phyloP scores from a whole-genome alignment of 768 basidiomycete genomes.

The Melanogaster broomeanus region DNA sequence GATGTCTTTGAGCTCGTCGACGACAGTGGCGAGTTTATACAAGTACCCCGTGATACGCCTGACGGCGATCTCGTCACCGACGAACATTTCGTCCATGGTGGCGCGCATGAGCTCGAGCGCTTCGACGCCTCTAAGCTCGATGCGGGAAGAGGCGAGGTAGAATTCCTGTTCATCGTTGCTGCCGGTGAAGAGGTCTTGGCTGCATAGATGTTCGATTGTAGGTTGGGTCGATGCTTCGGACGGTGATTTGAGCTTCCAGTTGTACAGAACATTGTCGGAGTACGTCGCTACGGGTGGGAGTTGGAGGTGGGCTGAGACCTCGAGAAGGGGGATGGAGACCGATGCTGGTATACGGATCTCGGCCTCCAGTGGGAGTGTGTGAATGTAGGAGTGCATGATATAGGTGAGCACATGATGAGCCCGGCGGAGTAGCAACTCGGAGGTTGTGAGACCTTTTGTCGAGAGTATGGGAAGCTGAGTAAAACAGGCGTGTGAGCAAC shows the following conservation, averaged over 20 bases:
- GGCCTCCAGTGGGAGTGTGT: slow-evolving; percentile 52
- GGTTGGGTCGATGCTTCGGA: slow-evolving; percentile 31
- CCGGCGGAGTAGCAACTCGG: slow-evolving; percentile 61
- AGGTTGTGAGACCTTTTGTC: slow-evolving; percentile 45
- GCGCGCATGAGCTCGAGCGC: slow-evolving; percentile 84
- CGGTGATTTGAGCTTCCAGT: slow-evolving; percentile 54
- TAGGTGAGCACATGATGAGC: slow-evolving; percentile 75
- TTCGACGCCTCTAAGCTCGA: slow-evolving; percentile 83
- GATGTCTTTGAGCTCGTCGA: slow-evolving; percentile 61
- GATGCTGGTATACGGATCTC: slow-evolving; percentile 67
- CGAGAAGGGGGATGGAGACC: slow-evolving; percentile 74
- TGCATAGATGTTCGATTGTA: slow-evolving; percentile 59
- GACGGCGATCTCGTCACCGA: slow-evolving; percentile 65
- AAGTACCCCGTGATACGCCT: slow-evolving; percentile 69
- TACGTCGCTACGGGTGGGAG: slow-evolving; percentile 90
- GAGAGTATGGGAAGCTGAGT: slow-evolving; percentile 56
- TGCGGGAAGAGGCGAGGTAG: slow-evolving; percentile 81
- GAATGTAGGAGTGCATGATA: slow-evolving; percentile 78
- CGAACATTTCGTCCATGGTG: slow-evolving; percentile 87
- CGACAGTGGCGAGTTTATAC: slow-evolving; percentile 57
- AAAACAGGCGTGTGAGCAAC: background rate
- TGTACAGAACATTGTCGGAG: slow-evolving; percentile 90
- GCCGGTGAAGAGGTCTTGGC: slow-evolving; percentile 72
- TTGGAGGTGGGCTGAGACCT: slow-evolving; percentile 67
- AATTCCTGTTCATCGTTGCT: slow-evolving; percentile 84